Conservation (phyloP, 2,329 filamentous ascomycete genomes). For the Claviceps sp. region DNA sequence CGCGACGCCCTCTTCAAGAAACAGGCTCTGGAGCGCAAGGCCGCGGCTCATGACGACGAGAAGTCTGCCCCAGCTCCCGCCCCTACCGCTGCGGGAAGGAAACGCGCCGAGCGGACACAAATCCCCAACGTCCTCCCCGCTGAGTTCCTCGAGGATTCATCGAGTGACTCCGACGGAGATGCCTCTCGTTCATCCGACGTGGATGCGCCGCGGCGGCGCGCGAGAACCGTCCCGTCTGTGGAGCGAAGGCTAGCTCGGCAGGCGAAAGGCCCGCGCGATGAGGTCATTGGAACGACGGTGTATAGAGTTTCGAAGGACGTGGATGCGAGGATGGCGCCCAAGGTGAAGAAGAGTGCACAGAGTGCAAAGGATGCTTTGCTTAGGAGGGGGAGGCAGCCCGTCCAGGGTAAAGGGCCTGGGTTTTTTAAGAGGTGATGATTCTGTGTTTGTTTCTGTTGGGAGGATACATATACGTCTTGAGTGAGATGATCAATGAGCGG, state of each 20-base stretch:
- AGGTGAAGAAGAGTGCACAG: slow-evolving; percentile 27
- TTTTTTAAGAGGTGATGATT: slow-evolving; percentile 25
- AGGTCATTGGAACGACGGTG: slow-evolving; percentile 37
- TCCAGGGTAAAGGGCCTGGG: slow-evolving; percentile 20
- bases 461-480: background rate
- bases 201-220: slow-evolving; percentile 22
- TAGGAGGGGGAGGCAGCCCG: slow-evolving; percentile 28
- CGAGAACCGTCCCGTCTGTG: slow-evolving; percentile 29
- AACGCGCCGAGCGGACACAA: slow-evolving; percentile 20
- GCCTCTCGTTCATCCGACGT: slow-evolving; percentile 31
- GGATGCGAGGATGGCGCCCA: slow-evolving; percentile 37
- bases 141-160: slow-evolving; percentile 40
- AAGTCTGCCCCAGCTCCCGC: background rate
- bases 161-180: slow-evolving; percentile 25
- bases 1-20: slow-evolving; percentile 40
- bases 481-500: background rate
- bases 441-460: background rate
- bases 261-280: slow-evolving; percentile 29
- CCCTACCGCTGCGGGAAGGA: slow-evolving; percentile 4
- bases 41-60: background rate
- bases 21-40: slow-evolving; percentile 36
- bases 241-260: slow-evolving; percentile 25
- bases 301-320: slow-evolving; percentile 34
- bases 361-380: slow-evolving; percentile 32
- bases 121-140: slow-evolving; percentile 36